phyloP scores from a whole-genome alignment of 208 protist species.

The Jaenimonas drosophilae region DNA sequence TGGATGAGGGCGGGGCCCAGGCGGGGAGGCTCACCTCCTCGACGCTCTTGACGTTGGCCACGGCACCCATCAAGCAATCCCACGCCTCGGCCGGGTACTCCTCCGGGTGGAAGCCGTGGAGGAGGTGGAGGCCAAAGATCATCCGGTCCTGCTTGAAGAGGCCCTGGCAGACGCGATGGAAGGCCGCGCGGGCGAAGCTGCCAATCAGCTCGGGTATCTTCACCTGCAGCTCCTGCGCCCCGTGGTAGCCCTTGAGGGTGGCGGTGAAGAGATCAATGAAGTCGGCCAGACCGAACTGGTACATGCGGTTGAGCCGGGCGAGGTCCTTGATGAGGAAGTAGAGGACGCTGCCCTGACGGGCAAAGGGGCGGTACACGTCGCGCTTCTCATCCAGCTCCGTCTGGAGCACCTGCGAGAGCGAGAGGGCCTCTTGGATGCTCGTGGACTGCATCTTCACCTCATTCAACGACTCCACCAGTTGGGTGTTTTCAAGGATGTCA shows the following conservation, averaged over 20 bases:
- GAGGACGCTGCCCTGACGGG: constrained; percentile 70
- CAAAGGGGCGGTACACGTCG: constrained; percentile 91
- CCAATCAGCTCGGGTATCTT: constrained; percentile 54
- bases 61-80: constrained; percentile 74
- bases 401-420: constrained; percentile 80
- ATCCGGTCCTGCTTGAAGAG: constrained; percentile 90
- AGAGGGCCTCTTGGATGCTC: constrained; percentile 78
- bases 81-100: constrained; percentile 77
- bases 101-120: constrained; percentile 76
- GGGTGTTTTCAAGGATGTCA: constrained; percentile 93
- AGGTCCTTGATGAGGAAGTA: constrained; percentile 93
- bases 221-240: constrained; percentile 12
- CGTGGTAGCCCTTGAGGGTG: constrained; percentile 44
- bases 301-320: constrained; percentile 93
- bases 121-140: constrained; percentile 91
- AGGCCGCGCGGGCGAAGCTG: constrained; percentile 54
- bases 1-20: constrained; percentile 51
- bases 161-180: constrained; percentile 54
- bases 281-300: constrained; percentile 90
- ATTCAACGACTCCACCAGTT: constrained; percentile 89
- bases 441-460: constrained; percentile 90
- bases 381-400: constrained; percentile 90
- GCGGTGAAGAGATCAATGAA: constrained; percentile 85
- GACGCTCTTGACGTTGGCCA: constrained; percentile 13
- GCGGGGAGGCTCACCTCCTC: constrained; percentile 20